Conservation (phyloP, 2,329 filamentous ascomycete species). For the Ceratocystis papillata region DNA sequence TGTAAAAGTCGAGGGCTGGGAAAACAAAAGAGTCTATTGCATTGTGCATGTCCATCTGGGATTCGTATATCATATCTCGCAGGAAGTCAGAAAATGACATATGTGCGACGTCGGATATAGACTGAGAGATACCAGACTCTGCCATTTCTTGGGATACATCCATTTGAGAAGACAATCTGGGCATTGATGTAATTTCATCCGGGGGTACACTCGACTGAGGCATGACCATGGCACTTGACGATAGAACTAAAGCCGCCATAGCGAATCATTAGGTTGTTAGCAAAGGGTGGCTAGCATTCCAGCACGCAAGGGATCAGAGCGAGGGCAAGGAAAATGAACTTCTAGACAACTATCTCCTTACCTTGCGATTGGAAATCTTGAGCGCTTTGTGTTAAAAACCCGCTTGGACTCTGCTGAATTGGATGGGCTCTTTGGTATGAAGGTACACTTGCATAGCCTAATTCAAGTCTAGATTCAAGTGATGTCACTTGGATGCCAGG, state of each 20-base stretch:
- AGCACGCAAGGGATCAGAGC: too few species aligned
- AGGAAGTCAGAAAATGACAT: slow-evolving; percentile 43
- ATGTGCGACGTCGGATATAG: slow-evolving; percentile 23
- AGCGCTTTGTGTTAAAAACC: not conserved
- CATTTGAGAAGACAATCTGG: not conserved
- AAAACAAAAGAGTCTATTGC: slow-evolving; percentile 36
- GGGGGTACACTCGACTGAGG: not conserved
- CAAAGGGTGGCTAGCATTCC: not conserved
- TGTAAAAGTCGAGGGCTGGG: slow-evolving; percentile 41
- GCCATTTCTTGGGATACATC: slow-evolving; percentile 4
- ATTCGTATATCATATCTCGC: slow-evolving; percentile 42
- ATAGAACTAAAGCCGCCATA: not conserved
- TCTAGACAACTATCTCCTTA: not conserved
- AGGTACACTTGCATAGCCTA: slow-evolving; percentile 5
- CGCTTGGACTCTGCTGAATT: not conserved
- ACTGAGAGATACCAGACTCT: not conserved
- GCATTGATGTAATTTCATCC: not conserved
- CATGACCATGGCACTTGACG: not conserved
- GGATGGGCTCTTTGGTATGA: not conserved
- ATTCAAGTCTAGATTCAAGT: not conserved
- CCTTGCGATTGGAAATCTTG: not conserved
- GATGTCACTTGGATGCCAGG: not conserved
- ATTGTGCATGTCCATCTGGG: slow-evolving; percentile 31
- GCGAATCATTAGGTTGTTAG: not conserved
- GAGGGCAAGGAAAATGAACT: not conserved